Evolutionary conservation across 2,329 filamentous ascomycete species (phyloP), one percentile per base, ranked within the genome.

Genomic region (Phialocephala subalpina): DNA sequence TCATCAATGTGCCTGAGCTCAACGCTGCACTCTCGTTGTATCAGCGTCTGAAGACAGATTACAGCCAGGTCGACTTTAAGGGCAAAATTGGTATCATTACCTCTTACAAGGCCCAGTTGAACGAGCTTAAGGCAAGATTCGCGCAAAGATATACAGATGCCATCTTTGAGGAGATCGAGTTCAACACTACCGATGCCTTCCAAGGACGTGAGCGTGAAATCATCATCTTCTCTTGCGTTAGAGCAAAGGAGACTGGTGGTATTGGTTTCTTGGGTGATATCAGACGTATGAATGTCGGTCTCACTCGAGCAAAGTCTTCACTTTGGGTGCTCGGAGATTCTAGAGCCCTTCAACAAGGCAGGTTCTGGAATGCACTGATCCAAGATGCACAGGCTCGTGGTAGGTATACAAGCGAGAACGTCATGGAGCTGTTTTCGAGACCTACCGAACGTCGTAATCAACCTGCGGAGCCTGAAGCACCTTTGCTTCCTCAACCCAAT

Each of bases 181-280:
- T 99, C 86, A 99, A 99, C 78, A 99, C 96, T 0, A 99, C 96
- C 0, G 96, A 99, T 80, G 97, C 96, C 20, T 99, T 97, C 78
- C 94, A 99, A 78, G 96, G 96, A 69, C 90, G 97, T 72, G 96
- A 99, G 79, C 96, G 94, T 75, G 96, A 99, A 76, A 91, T 99
- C 69, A 98, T 99, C 78, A 98, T 99, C 70, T 99, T 99, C 82
- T 98, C 96, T 47, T 99, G 97, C 78, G 96, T 99, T 67, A 90
- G 96, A 81, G 95, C 96, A 25, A 95, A 92, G 35, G 88, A 92
- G n/a, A 92, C 91, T 8, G 92, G 92, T n/a, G 94, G 95, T 74
- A 97, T 99, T 75, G 96, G 96, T 84, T 99, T 99, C 87, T 91
- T 99, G 86, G 92, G 93, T 62, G 96, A 99, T 78, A 97, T 99